Evolutionary conservation across 805 yeast genomes (phyloP).

Genomic region (Candida nanaspora): DNA sequence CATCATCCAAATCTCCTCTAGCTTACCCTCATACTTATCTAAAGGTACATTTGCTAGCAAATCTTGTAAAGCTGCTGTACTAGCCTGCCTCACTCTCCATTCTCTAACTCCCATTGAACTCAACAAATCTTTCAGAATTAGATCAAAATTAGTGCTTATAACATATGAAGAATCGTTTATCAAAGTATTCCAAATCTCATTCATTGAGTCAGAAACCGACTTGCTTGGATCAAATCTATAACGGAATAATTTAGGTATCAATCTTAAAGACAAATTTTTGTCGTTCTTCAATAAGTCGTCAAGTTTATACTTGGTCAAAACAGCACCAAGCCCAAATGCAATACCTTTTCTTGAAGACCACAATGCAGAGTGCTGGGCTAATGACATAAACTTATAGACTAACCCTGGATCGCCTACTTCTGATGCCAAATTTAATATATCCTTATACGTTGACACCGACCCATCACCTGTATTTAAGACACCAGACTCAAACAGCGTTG

Average conservation of each 20-base stretch:
- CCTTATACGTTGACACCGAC: conserved; percentile 86
- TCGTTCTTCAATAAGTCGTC: conserved; percentile 54
- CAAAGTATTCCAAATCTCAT: conserved; percentile 76
- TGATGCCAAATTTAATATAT: conserved; percentile 77
- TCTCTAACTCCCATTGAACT: conserved; percentile 70
- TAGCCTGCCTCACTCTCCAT: conserved; percentile 92
- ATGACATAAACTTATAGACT: conserved; percentile 89
- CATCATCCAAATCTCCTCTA: conserved; percentile 78
- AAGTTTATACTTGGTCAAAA: conserved; percentile 71
- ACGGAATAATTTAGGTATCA: conserved; percentile 78
- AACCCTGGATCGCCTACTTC: conserved; percentile 95
- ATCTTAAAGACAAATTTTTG: conserved; percentile 42
- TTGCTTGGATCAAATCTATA: conserved; percentile 80
- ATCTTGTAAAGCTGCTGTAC: conserved; percentile 64
- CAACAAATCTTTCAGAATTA: conserved; percentile 59
- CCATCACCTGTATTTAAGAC: conserved; percentile 73
- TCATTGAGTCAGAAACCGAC: conserved; percentile 75
- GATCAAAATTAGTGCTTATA: conserved; percentile 44
- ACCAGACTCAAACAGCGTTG: conserved; percentile 82
- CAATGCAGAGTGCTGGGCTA: conserved; percentile 77
- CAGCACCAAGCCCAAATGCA: conserved; percentile 87
- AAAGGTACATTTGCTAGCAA: conserved; percentile 55
- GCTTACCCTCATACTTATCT: conserved; percentile 39
- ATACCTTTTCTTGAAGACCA: conserved; percentile 94
- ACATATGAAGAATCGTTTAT: conserved; percentile 48